Percentiles rank a stretch among this genome's conserved stretches.
These are phyloP conservation scores for Microglena sp. DNA, from an alignment of 139 green algal species.

Conservation along the genomic window DNA sequence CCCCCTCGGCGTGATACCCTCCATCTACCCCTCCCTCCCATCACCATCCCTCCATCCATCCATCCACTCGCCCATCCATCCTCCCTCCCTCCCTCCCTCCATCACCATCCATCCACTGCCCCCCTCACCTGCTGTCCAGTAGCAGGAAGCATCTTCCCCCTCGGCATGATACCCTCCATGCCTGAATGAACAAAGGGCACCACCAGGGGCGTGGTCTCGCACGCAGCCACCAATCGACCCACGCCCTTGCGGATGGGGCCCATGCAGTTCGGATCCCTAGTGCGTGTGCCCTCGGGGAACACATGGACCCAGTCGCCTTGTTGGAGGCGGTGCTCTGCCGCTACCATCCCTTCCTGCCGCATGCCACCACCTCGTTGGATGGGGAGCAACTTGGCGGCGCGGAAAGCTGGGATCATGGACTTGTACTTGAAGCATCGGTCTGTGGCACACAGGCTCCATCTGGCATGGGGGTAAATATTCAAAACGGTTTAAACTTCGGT, in stretches of 20 bases:
- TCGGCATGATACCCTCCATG: conserved; percentile 72
- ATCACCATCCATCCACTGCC: no score
- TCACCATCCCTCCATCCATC: no score
- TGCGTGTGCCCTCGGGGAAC: conserved; percentile 84
- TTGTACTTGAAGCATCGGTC: conserved; percentile 80
- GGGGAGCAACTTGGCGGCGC: conserved; percentile 70
- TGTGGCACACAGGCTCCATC: conserved; percentile 83
- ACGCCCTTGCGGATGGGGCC: conserved; percentile 61
- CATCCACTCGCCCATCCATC: no score
- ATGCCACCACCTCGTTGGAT: conserved; percentile 75
- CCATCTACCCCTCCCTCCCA: no score
- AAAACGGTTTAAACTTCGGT: background rate
- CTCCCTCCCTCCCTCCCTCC: no score
- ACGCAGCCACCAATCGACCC: conserved; percentile 55
- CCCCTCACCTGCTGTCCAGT: conserved; percentile 35
- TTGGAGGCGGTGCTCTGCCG: conserved; percentile 45
- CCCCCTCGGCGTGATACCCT: conserved; percentile 62
- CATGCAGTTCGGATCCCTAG: conserved; percentile 34
- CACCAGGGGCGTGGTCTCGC: conserved; percentile 50
- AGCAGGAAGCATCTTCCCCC: conserved; percentile 47
- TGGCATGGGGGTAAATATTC: conserved; percentile 14
- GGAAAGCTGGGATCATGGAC: conserved; percentile 61
- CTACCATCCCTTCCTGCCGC: conserved; percentile 63
- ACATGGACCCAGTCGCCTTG: conserved; percentile 87
- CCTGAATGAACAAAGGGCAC: conserved; percentile 79